Percentiles rank a stretch among this genome's conserved stretches.
These are phyloP conservation scores for Kingdonia uniflora DNA, from an alignment of 164 flowering plant species.

Conservation along the genomic window DNA sequence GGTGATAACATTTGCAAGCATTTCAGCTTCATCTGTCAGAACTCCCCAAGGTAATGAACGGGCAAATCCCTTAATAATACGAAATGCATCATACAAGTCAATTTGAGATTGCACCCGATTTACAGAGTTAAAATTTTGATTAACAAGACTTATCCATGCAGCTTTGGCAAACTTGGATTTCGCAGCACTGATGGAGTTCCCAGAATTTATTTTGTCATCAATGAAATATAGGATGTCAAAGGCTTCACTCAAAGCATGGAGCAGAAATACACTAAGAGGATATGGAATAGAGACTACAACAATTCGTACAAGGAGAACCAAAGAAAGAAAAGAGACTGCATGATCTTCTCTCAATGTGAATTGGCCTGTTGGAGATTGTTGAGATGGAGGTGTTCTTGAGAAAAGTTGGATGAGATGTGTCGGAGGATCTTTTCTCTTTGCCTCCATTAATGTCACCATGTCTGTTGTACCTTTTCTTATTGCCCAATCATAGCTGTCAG, in stretches of 20 bases:
- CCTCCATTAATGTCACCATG: slow-evolving; percentile 3
- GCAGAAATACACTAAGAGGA: not conserved
- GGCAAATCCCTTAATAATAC: not conserved
- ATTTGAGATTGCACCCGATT: not conserved
- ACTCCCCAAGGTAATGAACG: not conserved
- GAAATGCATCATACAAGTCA: not conserved
- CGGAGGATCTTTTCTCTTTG: not conserved
- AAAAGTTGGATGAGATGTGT: not conserved
- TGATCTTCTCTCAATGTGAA: not conserved
- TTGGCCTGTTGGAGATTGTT: not conserved
- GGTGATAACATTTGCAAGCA: not conserved
- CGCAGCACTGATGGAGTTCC: not conserved
- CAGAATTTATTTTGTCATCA: not conserved
- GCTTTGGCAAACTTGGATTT: not conserved
- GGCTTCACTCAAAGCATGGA: not conserved
- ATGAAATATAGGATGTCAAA: slow-evolving; percentile 5
- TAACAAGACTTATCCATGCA: not conserved
- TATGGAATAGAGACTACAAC: slow-evolving; percentile 1
- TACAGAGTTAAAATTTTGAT: not conserved
- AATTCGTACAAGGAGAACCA: slow-evolving; percentile 2
- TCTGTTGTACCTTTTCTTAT: not conserved
- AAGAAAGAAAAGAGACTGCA: slow-evolving; percentile 4
- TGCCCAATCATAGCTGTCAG: slow-evolving; percentile 3
- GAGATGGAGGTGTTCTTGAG: not conserved
- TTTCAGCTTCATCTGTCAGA: not conserved